These are phyloP conservation scores for Tuber umbilicatum DNA, from an alignment of 495 filamentous ascomycete genomes.

Conservation along the genomic window DNA sequence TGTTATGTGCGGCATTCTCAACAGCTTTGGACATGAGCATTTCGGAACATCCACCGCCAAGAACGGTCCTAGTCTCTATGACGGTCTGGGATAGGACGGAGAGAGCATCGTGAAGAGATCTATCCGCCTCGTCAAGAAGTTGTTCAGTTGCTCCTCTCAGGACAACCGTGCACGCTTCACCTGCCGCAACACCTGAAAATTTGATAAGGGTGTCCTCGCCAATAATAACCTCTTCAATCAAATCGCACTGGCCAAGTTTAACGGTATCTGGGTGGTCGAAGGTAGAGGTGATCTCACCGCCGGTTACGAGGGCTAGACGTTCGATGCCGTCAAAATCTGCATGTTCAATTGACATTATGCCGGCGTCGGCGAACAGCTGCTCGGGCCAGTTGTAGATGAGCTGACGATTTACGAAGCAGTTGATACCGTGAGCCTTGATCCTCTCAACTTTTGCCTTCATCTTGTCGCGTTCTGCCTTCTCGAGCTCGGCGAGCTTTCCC, in stretches of 20 bases:
- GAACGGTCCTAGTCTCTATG: conserved; percentile 84
- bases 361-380: conserved; percentile 94
- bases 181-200: conserved; percentile 92
- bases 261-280: conserved; percentile 97
- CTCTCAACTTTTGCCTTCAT: conserved; percentile 98
- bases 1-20: conserved; percentile 85
- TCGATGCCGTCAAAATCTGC: conserved; percentile 98
- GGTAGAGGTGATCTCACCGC: conserved; percentile 92
- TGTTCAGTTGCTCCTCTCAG: conserved; percentile 94
- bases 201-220: conserved; percentile 95
- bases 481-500: conserved; percentile 89
- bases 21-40: conserved; percentile 99
- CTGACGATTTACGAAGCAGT: conserved; percentile 99
- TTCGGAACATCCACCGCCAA: conserved; percentile 93
- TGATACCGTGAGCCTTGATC: conserved; percentile 98
- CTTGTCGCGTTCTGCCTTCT: conserved; percentile 97
- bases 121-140: conserved; percentile 91
- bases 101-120: conserved; percentile 90
- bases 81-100: conserved; percentile 97
- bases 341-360: conserved; percentile 97
- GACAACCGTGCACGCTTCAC: conserved; percentile 93
- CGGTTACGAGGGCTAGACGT: conserved; percentile 86
- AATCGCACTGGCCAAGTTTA: conserved; percentile 87
- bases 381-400: conserved; percentile 99
- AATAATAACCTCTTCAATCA: conserved; percentile 97